Base-by-base conservation (phyloP, 2,329 filamentous ascomycete species). In the Pestalotiopsis fici region DNA sequence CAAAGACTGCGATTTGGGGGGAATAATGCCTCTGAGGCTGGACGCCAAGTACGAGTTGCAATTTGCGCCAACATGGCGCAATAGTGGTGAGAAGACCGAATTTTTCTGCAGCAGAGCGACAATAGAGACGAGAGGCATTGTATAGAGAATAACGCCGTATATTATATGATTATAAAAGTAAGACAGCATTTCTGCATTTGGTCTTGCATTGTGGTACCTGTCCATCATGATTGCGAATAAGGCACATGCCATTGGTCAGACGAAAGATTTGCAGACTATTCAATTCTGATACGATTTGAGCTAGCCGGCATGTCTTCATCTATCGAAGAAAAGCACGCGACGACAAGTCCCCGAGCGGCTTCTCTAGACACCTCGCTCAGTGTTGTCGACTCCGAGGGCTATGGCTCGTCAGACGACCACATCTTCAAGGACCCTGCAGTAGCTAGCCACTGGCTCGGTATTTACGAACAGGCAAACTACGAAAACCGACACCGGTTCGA, bases 401-500 rank as follows among this genome's bases (percentile, higher is more conserved):
- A 78, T 60, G 78, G 78, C 7, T 79, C 78, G 12, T 71, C 74
- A 18, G 69, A 75, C 2, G 76, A 79, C n/a, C 81, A 84, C 59
- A 65, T 79, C 43, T 89, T 89, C 71, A 78, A 82, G 0, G 85
- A 88, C 62, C 82, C 85, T 2, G 78, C 80, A 3, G 78, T 86
- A 2, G 85, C 86, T 1, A 82, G 85, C n/a, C 82, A 86, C 71
- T 89, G 86, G 83, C 78, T 80, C 2, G 77, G 77, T 4, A 74
- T 88, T 4, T 89, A 89, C 68, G 86, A 89, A 69, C 83, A 83
- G 6, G 85, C 86, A 59, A 27, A 77, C 6, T 91, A 90, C 71
- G 88, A 91, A 72, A 87, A 87, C 3, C 76, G 81, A 9, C 88
- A 90, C 75, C 81, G 87, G 62, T 90, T 85, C 73, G 87, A 90